Conservation (phyloP, 129 eudicot genomes). For the Silybum marianum region DNA sequence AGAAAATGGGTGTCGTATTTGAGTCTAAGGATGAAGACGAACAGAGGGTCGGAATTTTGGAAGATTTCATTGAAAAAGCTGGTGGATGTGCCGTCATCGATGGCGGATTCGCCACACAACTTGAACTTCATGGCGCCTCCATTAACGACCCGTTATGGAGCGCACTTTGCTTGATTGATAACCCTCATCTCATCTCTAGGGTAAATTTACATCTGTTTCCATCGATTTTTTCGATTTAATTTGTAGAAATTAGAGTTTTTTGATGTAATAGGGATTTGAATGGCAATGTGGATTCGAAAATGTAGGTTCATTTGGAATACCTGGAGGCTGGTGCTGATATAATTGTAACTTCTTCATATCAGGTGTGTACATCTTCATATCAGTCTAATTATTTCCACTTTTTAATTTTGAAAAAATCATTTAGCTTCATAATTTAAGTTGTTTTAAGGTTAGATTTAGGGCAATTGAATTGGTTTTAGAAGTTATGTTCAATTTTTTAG, state of each 20-base stretch:
- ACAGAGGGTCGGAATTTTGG: slow-evolving; percentile 40
- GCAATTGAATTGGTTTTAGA: neutral
- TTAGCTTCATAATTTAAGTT: no score
- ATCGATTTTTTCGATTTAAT: neutral
- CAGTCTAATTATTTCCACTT: neutral
- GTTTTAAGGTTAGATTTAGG: neutral
- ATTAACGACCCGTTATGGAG: slow-evolving; percentile 89
- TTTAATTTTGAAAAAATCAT: neutral
- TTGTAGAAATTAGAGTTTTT: neutral
- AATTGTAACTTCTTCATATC: slow-evolving; percentile 87
- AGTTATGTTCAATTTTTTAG: neutral
- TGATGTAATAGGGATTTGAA: neutral
- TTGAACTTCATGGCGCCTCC: slow-evolving; percentile 78
- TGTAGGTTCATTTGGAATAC: slow-evolving; percentile 86
- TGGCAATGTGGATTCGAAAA: neutral
- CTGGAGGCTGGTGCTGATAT: slow-evolving; percentile 93
- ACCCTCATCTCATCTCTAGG: slow-evolving; percentile 64
- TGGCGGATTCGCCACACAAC: slow-evolving; percentile 87
- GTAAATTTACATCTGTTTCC: slow-evolving; percentile 19
- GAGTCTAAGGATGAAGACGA: slow-evolving; percentile 10
- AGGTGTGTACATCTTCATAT: slow-evolving; percentile 45
- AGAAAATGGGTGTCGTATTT: slow-evolving; percentile 26
- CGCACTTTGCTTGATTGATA: slow-evolving; percentile 76
- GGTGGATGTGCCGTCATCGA: slow-evolving; percentile 88
- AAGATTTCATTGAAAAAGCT: slow-evolving; percentile 59